Percentiles rank a stretch among this genome's conserved stretches.
These are phyloP conservation scores for Leptographium galeiforme DNA, from an alignment of 2,329 filamentous ascomycete genomes.

Conservation along the genomic window DNA sequence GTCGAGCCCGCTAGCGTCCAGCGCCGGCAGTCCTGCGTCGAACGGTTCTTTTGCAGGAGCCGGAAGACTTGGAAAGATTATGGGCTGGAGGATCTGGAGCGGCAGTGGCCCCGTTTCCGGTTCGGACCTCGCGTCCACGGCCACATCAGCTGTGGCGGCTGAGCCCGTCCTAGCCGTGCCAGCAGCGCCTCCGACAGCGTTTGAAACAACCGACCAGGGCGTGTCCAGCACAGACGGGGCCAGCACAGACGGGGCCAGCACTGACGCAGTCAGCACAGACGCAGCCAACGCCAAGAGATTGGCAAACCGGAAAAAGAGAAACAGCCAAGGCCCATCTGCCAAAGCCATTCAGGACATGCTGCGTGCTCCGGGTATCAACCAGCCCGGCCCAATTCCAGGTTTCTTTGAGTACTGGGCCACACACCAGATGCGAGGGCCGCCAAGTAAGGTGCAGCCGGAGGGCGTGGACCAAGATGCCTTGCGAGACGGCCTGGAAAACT, in stretches of 20 bases:
- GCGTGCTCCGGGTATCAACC: slow-evolving; percentile 63
- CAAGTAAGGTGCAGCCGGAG: slow-evolving; percentile 43
- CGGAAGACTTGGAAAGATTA: slow-evolving; percentile 14
- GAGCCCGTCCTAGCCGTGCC: background rate
- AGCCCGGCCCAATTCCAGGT: slow-evolving; percentile 59
- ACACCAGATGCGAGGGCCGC: slow-evolving; percentile 36
- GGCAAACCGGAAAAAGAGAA: background rate
- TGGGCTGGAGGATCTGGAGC: slow-evolving; percentile 29
- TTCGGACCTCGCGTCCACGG: background rate
- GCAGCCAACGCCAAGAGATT: slow-evolving; percentile 3
- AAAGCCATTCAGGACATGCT: slow-evolving; percentile 20
- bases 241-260: background rate
- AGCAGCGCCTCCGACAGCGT: background rate
- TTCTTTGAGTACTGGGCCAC: slow-evolving; percentile 45
- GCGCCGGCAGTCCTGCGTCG: background rate
- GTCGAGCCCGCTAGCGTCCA: slow-evolving; percentile 13
- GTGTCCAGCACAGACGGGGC: slow-evolving; percentile 3
- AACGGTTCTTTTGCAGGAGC: background rate
- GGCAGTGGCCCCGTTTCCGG: background rate
- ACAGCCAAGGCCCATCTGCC: background rate
- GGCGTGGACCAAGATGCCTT: slow-evolving; percentile 46
- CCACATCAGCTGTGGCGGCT: background rate
- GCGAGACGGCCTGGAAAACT: slow-evolving; percentile 40
- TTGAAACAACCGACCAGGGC: background rate
- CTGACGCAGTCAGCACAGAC: too few relatives aligned